Evolutionary conservation across 768 basidiomycete species (phyloP), one percentile per base, ranked within the genome.

Genomic region (Lepiota venenata): DNA sequence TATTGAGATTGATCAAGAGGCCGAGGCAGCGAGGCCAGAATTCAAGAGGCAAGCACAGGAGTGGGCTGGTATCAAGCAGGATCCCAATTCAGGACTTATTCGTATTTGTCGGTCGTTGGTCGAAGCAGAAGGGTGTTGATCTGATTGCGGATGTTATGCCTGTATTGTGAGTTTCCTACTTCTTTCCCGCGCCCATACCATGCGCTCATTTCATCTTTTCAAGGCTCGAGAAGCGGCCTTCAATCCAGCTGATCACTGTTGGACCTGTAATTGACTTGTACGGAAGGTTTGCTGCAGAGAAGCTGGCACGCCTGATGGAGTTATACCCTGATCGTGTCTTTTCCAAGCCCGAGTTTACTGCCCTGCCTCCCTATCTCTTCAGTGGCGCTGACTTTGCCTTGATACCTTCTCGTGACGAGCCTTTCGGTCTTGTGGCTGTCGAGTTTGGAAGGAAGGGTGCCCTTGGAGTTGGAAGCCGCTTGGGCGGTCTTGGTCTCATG

Each of bases 101-200:
- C 65, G 94, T 97, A 58, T 96, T 97, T 70, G 94, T 97, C 59
- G 94, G 94, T 66, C 88, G 94, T 58, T 97, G 94, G 94, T 97
- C 94, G 4, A 97, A 96, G 70, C 94, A 97, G 70, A 97, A 97
- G 71, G 94, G 91, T 71, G 93, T 97, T n/a, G 94, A 97, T 72
- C 75, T 97, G 40, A 97, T 97, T 60, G 94, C 94, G 8, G 94
- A 97, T 70, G 86, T 97, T 58, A 91, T 97, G 90, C 94, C 93
- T 20, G 79, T 82, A 2, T 64, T 97, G 85, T 91, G 64, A 62
- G 89, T 80, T 11, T 46, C 36, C 20, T 60, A 49, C 15, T 46
- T 25, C 39, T 44, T 50, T 35, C 56, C 1, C 36, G 40, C 29
- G 18, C 32, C 41, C 36, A 12, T 47, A 32, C 27, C 4, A 12